A percentile compares a stretch with the other conserved stretches of the same genome.
phyloP scores from a whole-genome alignment of 768 basidiomycete genomes.

The Glaciozyma antarctica region DNA sequence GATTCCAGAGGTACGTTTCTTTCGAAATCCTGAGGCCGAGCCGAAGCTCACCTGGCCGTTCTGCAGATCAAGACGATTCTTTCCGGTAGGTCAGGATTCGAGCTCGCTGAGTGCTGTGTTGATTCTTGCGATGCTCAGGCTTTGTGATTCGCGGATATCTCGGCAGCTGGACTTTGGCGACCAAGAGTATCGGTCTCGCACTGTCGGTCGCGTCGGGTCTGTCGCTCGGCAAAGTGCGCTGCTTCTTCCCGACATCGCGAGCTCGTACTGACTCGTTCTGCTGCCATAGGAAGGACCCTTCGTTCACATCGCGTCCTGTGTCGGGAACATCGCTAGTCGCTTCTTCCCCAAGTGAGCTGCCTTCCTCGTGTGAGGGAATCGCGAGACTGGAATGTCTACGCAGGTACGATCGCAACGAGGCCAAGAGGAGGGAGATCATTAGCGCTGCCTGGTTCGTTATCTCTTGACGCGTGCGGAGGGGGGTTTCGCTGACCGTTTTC shows the following conservation, averaged over 20 bases:
- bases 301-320: slow-evolving; percentile 84
- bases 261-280: not conserved
- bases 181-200: slow-evolving; percentile 78
- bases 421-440: slow-evolving; percentile 86
- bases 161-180: slow-evolving; percentile 63
- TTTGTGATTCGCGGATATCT: slow-evolving; percentile 98
- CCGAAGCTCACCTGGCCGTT: slow-evolving; percentile 36
- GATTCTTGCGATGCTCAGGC: slow-evolving; percentile 43
- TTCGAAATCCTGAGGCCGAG: no score
- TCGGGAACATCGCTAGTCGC: slow-evolving; percentile 86
- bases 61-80: slow-evolving; percentile 94
- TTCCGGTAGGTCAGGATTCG: slow-evolving; percentile 48
- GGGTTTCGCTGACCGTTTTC: not conserved
- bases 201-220: slow-evolving; percentile 87
- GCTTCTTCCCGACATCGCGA: not conserved
- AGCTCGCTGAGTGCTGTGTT: not conserved
- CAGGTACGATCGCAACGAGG: slow-evolving; percentile 85
- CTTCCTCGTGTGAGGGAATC: not conserved
- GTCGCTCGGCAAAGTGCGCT: slow-evolving; percentile 52
- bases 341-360: slow-evolving; percentile 53
- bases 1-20: slow-evolving; percentile 35
- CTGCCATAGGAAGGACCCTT: slow-evolving; percentile 64
- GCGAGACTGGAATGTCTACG: not conserved
- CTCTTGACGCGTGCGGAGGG: not conserved
- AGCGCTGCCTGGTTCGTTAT: slow-evolving; percentile 59